Evolutionary conservation across 2,329 filamentous ascomycete species (phyloP), one percentile per base, ranked within the genome.

Genomic region (Nannizziopsis arthrosporioides): DNA sequence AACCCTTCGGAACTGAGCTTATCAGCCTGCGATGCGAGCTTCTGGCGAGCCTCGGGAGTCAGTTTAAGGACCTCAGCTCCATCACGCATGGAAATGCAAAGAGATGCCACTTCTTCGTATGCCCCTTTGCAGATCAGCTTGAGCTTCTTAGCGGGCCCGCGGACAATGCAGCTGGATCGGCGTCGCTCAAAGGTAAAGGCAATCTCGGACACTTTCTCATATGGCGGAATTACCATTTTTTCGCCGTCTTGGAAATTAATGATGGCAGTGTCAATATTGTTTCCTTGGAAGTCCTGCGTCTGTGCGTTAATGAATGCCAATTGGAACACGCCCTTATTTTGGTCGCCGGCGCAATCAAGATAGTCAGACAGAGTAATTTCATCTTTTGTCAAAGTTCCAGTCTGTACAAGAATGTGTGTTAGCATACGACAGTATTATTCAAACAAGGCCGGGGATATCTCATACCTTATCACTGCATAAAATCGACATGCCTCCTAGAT

Each of bases 401-500:
- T 45, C 42, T 38, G 32, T 36, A 17, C 19, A 40, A 7, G 22
- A 19, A 40, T 6, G 5, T 18, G 37, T 8, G 17, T 40, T 17
- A 40, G 37, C 17, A 11, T 40, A 18, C 37, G 12, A 18, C 5
- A 5, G 5, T 17, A 11, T 4, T n/a, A 11, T 8, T 32, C 12
- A 40, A 17, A 5, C n/a, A 42, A 8, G 15, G 5, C n/a, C 17
- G 22, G 42, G 7, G 22, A 5, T 7, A 5, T 17, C 12, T 4
- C 3, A 7, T 45, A 45, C 42, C 42, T 45, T 45, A 17, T 45
- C 42, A 32, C 42, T 45, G 19, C 42, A 45, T 11, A 45, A 17
- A 14, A 45, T 45, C n/a, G 42, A 45, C 42, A 45, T 45, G 12
- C 42, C 42, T 22, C 42, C 42, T 32, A 45, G 15, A 15, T 45